phyloP scores from a whole-genome alignment of 257 asterid species.

The Misopates orontium region DNA sequence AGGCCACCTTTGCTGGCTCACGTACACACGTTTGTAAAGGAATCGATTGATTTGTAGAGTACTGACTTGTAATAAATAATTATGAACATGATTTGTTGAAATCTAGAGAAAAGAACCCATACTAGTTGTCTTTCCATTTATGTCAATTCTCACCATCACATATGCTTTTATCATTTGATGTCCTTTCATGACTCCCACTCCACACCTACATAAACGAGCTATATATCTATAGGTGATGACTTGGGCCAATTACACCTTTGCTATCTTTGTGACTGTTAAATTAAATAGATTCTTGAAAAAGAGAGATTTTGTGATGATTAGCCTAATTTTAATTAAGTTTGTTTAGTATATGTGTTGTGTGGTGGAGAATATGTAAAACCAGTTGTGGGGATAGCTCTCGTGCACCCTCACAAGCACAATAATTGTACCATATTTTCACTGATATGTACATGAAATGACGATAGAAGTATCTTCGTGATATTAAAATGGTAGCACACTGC shows the following conservation, averaged over 20 bases:
- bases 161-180: constrained; percentile 23
- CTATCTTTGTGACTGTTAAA: no score
- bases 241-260: not conserved
- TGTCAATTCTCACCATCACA: constrained; percentile 17
- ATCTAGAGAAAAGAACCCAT: constrained; percentile 23
- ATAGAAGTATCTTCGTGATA: no score
- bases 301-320: not conserved
- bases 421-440: not conserved
- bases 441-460: not conserved
- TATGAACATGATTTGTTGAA: constrained; percentile 27
- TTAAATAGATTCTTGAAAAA: not conserved
- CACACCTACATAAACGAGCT: not conserved
- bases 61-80: constrained; percentile 5
- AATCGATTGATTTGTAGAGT: not conserved
- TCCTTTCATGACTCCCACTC: not conserved
- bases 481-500: no score
- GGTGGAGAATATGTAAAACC: not conserved
- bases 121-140: constrained; percentile 30
- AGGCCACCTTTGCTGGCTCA: no score
- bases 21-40: constrained; percentile 1
- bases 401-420: not conserved
- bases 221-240: not conserved
- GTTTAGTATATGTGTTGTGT: not conserved
- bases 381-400: not conserved
- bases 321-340: no score